These are phyloP conservation scores for Diutina rugosa DNA, from an alignment of 1,139 yeast species.

Conservation along the genomic window DNA sequence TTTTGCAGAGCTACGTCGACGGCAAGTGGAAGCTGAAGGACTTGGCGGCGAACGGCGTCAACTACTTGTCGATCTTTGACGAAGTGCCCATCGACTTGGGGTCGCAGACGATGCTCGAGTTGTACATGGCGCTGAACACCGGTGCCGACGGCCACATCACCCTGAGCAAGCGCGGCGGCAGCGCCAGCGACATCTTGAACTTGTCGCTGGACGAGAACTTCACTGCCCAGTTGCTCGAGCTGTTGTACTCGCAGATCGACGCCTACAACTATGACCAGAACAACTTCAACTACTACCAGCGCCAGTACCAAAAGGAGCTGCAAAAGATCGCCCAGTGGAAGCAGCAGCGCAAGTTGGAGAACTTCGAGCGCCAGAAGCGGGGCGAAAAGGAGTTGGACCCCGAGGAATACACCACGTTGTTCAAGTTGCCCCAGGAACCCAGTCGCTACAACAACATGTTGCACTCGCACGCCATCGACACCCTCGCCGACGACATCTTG, in stretches of 20 bases:
- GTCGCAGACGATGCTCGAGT: conserved; percentile 35
- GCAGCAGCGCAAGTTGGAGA: conserved; percentile 57
- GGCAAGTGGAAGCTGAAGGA: conserved; percentile 57
- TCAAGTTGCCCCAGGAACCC: conserved; percentile 65
- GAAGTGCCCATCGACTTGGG: conserved; percentile 58
- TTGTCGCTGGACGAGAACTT: conserved; percentile 32
- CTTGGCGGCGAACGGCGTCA: conserved; percentile 45
- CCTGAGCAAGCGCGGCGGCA: conserved; percentile 6
- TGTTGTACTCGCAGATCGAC: conserved; percentile 63
- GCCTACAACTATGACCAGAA: conserved; percentile 72
- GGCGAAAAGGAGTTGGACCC: conserved; percentile 49
- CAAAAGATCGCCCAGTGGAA: conserved; percentile 62
- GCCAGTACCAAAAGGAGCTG: conserved; percentile 62
- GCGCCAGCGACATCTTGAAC: conserved; percentile 27
- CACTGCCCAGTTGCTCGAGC: conserved; percentile 45
- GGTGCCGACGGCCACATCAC: conserved; percentile 11
- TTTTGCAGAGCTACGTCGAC: conserved; percentile 42
- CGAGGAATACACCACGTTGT: conserved; percentile 54
- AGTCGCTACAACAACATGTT: conserved; percentile 65
- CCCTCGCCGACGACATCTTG: conserved; percentile 52
- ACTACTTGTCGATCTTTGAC: conserved; percentile 58
- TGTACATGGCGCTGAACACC: conserved; percentile 27
- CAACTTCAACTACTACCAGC: conserved; percentile 73
- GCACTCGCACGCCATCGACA: conserved; percentile 56
- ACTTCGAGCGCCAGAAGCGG: conserved; percentile 41